These are phyloP conservation scores for Vitis amurensis DNA, from an alignment of 164 flowering plant species.

Conservation along the genomic window DNA sequence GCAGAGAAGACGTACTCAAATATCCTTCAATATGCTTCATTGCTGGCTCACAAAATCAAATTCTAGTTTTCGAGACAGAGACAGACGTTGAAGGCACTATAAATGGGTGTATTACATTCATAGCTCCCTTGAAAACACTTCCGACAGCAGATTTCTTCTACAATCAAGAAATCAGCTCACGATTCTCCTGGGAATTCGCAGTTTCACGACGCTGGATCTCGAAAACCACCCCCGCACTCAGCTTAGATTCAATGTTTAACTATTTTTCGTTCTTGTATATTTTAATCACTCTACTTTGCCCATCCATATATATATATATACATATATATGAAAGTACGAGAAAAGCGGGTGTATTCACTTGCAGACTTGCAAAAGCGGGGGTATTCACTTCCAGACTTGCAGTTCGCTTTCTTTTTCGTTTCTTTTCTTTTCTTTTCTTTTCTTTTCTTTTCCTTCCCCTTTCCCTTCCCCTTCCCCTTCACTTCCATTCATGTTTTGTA, in stretches of 20 bases:
- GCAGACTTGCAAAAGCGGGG: background rate
- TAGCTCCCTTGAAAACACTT: background rate
- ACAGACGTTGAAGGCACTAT: background rate
- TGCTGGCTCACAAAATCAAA: too few relatives aligned
- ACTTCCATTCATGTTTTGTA: too few relatives aligned
- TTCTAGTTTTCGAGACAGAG: background rate
- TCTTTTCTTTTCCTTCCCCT: too few relatives aligned
- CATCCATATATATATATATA: background rate
- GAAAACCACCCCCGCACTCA: background rate
- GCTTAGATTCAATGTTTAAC: conserved; percentile 4
- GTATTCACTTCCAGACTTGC: background rate
- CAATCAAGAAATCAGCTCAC: conserved; percentile 17
- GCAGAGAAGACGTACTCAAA: background rate
- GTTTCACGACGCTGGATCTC: conserved; percentile 18
- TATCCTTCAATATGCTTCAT: too few relatives aligned
- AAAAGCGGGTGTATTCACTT: background rate
- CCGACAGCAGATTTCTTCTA: conserved; percentile 19
- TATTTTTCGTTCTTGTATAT: background rate
- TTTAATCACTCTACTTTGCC: too few relatives aligned
- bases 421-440: too few relatives aligned
- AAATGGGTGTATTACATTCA: background rate
- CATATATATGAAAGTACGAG: background rate
- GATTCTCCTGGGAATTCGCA: conserved; percentile 12
- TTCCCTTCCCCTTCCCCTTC: too few relatives aligned
- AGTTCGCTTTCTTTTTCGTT: background rate